A percentile compares a stretch with the other conserved stretches of the same genome.
Conservation (phyloP, 108 stramenopile genomes). For the Skeletonema costatum region DNA sequence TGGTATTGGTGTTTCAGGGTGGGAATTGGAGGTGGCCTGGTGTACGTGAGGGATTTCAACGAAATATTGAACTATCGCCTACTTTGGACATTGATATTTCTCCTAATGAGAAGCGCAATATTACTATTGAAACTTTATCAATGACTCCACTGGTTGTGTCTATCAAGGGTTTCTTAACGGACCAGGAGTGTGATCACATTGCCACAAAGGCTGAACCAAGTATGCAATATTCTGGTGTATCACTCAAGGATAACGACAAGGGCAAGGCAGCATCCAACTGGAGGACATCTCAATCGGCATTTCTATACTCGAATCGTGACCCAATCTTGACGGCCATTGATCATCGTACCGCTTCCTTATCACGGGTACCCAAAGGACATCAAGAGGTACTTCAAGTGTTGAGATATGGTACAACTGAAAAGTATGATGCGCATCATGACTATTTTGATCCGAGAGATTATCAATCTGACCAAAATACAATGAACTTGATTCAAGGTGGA, state of each 20-base stretch:
- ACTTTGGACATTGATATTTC: background rate
- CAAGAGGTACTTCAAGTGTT: slow-evolving; percentile 83
- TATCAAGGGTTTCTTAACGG: slow-evolving; percentile 69
- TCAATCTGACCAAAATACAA: slow-evolving; percentile 34
- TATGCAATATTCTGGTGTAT: slow-evolving; percentile 76
- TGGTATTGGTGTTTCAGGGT: slow-evolving; percentile 62
- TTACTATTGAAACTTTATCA: slow-evolving; percentile 57
- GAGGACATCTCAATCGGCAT: slow-evolving; percentile 84
- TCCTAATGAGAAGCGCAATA: slow-evolving; percentile 14
- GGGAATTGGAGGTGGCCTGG: slow-evolving; percentile 81
- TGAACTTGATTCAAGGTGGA: slow-evolving; percentile 57
- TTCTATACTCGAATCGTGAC: slow-evolving; percentile 50
- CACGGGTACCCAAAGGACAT: slow-evolving; percentile 61
- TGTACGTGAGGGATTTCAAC: slow-evolving; percentile 60
- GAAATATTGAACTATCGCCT: slow-evolving; percentile 38
- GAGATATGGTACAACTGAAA: slow-evolving; percentile 64
- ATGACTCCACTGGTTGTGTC: slow-evolving; percentile 66
- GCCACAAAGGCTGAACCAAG: slow-evolving; percentile 55
- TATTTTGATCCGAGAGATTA: slow-evolving; percentile 70
- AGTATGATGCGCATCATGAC: slow-evolving; percentile 84
- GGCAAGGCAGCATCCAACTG: slow-evolving; percentile 87
- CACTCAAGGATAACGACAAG: slow-evolving; percentile 82
- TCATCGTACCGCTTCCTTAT: slow-evolving; percentile 63
- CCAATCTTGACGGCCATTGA: slow-evolving; percentile 59
- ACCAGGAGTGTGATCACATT: slow-evolving; percentile 83